A percentile compares a stretch with the other conserved stretches of the same genome.
Conservation (phyloP, 768 basidiomycete genomes). For the Phaeolepiota aurea region DNA sequence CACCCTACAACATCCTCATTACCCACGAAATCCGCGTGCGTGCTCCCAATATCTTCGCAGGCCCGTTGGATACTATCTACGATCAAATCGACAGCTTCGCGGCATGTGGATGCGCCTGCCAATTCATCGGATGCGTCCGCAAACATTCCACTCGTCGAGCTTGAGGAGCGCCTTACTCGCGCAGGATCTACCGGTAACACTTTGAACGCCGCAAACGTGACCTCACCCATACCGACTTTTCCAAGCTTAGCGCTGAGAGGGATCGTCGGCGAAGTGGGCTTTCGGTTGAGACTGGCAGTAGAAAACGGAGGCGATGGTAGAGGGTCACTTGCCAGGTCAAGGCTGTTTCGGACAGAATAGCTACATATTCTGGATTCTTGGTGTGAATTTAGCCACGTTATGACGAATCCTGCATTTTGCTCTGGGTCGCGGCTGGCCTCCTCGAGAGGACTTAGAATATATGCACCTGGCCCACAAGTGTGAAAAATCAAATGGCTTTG, state of each 20-base stretch:
- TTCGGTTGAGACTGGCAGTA: constrained; percentile 9
- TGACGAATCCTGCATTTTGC: constrained; percentile 83
- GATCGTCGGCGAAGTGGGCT: constrained; percentile 13
- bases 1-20: constrained; percentile 80
- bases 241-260: constrained; percentile 16
- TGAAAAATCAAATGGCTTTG: constrained; percentile 1
- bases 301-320: constrained; percentile 9
- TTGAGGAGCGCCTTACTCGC: constrained; percentile 36
- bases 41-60: constrained; percentile 54
- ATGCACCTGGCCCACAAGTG: constrained; percentile 54
- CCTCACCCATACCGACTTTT: constrained; percentile 20
- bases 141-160: constrained; percentile 32
- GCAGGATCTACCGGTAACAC: constrained; percentile 67
- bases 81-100: constrained; percentile 69
- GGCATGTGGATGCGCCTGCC: constrained; percentile 55
- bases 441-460: constrained; percentile 90
- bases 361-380: constrained; percentile 74
- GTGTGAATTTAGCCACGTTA: constrained; percentile 69
- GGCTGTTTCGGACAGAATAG: constrained; percentile 76
- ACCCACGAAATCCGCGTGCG: constrained; percentile 39
- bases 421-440: constrained; percentile 81
- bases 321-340: constrained; percentile 24
- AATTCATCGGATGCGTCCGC: constrained; percentile 57
- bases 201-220: constrained; percentile 69
- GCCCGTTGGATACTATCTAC: constrained; percentile 63